A percentile compares a stretch with the other conserved stretches of the same genome.
These are phyloP conservation scores for Irpex rosettiformis DNA, from an alignment of 1,284 basidiomycete genomes.

Conservation along the genomic window DNA sequence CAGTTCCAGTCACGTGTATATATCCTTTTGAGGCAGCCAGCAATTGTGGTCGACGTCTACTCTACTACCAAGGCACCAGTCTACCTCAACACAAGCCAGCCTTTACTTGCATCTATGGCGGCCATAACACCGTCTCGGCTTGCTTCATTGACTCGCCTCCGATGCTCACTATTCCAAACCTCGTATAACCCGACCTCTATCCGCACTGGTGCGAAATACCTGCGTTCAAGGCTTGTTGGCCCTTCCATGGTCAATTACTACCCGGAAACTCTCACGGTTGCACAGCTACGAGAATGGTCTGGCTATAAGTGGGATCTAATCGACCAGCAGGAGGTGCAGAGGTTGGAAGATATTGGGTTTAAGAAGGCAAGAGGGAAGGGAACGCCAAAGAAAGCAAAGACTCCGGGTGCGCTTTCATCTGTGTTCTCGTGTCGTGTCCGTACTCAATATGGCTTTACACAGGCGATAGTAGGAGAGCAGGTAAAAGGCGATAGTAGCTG, in stretches of 20 bases:
- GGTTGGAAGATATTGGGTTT: slow-evolving; percentile 64
- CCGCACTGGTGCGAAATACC: slow-evolving; percentile 84
- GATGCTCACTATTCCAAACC: slow-evolving; percentile 78
- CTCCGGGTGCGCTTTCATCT: slow-evolving; percentile 45
- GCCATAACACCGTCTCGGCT: slow-evolving; percentile 44
- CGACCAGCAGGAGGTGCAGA: slow-evolving; percentile 49
- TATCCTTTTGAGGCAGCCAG: not conserved
- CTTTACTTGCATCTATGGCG: slow-evolving; percentile 20
- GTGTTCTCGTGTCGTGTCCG: not conserved
- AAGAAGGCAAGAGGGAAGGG: slow-evolving; percentile 76
- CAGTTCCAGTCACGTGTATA: not conserved
- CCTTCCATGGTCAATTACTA: slow-evolving; percentile 81
- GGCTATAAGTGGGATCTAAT: slow-evolving; percentile 58
- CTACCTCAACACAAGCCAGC: not conserved
- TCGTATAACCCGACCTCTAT: slow-evolving; percentile 75
- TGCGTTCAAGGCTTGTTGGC: slow-evolving; percentile 70
- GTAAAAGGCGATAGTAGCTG: slow-evolving; percentile 18
- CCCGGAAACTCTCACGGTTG: slow-evolving; percentile 52
- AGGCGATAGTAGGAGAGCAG: slow-evolving; percentile 26
- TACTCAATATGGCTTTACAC: not conserved
- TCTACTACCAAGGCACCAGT: not conserved
- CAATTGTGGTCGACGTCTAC: not conserved
- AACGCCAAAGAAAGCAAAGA: slow-evolving; percentile 73
- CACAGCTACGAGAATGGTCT: slow-evolving; percentile 46
- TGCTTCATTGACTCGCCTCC: slow-evolving; percentile 50